Percentiles rank a stretch among this genome's conserved stretches.
phyloP scores from a whole-genome alignment of 1,284 basidiomycete genomes.

The Tetrapyrgos nigripes region DNA sequence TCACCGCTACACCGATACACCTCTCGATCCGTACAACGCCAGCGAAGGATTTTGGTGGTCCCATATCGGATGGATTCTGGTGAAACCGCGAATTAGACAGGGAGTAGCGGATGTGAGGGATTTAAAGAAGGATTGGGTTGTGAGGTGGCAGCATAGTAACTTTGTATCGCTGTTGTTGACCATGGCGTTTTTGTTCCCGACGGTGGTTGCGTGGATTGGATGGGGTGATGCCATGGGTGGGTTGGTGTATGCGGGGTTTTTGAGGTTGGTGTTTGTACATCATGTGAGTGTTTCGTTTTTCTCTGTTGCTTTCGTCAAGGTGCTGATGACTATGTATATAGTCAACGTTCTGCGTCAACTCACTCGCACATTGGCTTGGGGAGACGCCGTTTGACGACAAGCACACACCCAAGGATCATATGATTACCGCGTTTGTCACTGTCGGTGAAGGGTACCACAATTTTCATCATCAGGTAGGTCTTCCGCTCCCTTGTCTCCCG shows the following conservation, averaged over 20 bases:
- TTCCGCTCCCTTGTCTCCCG: too few relatives aligned
- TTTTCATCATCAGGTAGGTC: slow-evolving; percentile 76
- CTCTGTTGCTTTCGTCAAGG: too few relatives aligned
- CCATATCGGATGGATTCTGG: slow-evolving; percentile 93
- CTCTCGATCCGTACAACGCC: slow-evolving; percentile 93
- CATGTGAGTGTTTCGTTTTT: slow-evolving; percentile 62
- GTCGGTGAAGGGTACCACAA: slow-evolving; percentile 97
- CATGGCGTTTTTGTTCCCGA: slow-evolving; percentile 81
- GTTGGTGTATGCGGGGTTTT: slow-evolving; percentile 83
- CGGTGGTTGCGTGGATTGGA: slow-evolving; percentile 75
- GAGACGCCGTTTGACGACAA: slow-evolving; percentile 94
- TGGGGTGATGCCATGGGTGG: slow-evolving; percentile 91
- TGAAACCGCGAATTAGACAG: slow-evolving; percentile 88
- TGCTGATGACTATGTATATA: slow-evolving; percentile 33
- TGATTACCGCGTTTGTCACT: slow-evolving; percentile 87
- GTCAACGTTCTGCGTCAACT: slow-evolving; percentile 96
- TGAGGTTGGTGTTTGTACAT: slow-evolving; percentile 86
- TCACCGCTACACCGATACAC: slow-evolving; percentile 95
- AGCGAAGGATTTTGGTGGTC: slow-evolving; percentile 83
- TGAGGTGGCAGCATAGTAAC: slow-evolving; percentile 88
- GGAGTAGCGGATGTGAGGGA: slow-evolving; percentile 91
- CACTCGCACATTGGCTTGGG: slow-evolving; percentile 93
- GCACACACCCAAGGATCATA: slow-evolving; percentile 87
- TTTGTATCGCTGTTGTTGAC: slow-evolving; percentile 76
- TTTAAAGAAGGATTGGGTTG: slow-evolving; percentile 46